Base-by-base conservation (phyloP, 2,329 filamentous ascomycete genomes). In the Aspergillus sp. region DNA sequence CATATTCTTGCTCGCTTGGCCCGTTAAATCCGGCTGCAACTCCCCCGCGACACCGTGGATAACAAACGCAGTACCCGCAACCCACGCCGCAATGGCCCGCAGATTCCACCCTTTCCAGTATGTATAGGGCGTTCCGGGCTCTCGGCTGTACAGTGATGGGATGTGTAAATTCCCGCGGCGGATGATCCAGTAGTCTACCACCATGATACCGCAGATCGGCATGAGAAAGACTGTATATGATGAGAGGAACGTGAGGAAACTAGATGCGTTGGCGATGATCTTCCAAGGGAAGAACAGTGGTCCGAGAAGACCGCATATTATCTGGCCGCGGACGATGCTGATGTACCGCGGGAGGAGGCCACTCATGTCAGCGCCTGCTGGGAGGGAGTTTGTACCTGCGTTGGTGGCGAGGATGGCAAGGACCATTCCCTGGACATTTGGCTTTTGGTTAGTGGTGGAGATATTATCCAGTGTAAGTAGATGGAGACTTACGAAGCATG, bases 261-360 rank as follows among this genome's bases (percentile, higher is more conserved):
- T 51, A 12, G 50, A 42, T 3, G 68, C 69, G 5, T 54, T 61
- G 18, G 62, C 62, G 11, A 68, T 51, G 15, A 71, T 54, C 52
- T 69, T 56, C 69, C 69, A 71, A 0, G 69, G 69, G 6, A 66
- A 60, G 22, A 71, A 60, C 2, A 55, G 55, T 15, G 62, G 53
- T 0, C 64, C 64, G 12, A 66, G 56, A 20, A 65, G 45, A n/a
- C 61, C 61, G 41, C 59, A 63, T 4, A 68, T 38, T 9, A 61
- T 55, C 58, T 64, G 62, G 2, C 78, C 78, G 18, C 78, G 67
- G 6, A 70, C 66, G 55, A 80, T 80, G 12, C 71, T 79, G 51
- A 80, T 68, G 58, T 75, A 79, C 30, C 66, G 67, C 0, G 78
- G 78, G 18, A 78, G 70, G 0, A 79, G 66, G 8, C 74, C 74